Conservation (phyloP, 1,139 yeast species). For the Magnusiomyces fungicola region DNA sequence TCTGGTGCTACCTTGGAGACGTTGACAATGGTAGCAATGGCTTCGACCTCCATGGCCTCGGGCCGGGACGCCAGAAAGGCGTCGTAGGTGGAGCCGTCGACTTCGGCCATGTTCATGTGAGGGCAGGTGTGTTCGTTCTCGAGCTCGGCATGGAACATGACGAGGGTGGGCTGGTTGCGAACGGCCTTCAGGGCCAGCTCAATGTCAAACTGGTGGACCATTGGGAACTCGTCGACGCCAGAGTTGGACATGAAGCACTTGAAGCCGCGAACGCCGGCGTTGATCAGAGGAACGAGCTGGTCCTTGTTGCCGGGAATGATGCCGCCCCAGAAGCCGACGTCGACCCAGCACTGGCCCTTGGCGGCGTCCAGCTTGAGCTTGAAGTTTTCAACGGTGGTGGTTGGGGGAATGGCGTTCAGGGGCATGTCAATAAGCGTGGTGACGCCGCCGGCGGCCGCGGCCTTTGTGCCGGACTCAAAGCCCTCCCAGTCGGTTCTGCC, state of each 20-base stretch:
- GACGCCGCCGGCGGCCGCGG: constrained; percentile 93
- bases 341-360: constrained; percentile 77
- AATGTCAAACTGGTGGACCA: constrained; percentile 57
- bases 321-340: constrained; percentile 96
- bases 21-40: constrained; percentile 61
- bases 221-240: constrained; percentile 93
- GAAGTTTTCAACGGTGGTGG: constrained; percentile 75
- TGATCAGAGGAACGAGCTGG: constrained; percentile 63
- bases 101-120: background rate
- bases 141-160: constrained; percentile 86
- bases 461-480: constrained; percentile 82
- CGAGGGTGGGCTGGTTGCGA: constrained; percentile 53
- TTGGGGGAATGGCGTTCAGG: constrained; percentile 89
- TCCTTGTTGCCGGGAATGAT: constrained; percentile 64
- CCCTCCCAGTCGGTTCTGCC: constrained; percentile 97
- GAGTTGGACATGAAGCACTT: constrained; percentile 86
- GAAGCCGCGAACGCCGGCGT: constrained; percentile 86
- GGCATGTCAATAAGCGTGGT: constrained; percentile 97
- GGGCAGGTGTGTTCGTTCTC: constrained; percentile 5
- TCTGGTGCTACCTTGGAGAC: constrained; percentile 50
- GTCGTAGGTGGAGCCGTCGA: constrained; percentile 48
- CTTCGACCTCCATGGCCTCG: constrained; percentile 77
- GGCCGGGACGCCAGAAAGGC: constrained; percentile 82
- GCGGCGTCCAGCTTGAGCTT: constrained; percentile 72
- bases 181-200: constrained; percentile 56